Evolutionary conservation across 2,329 filamentous ascomycete genomes (phyloP).

Genomic region (Cladorrhinum sp.): DNA sequence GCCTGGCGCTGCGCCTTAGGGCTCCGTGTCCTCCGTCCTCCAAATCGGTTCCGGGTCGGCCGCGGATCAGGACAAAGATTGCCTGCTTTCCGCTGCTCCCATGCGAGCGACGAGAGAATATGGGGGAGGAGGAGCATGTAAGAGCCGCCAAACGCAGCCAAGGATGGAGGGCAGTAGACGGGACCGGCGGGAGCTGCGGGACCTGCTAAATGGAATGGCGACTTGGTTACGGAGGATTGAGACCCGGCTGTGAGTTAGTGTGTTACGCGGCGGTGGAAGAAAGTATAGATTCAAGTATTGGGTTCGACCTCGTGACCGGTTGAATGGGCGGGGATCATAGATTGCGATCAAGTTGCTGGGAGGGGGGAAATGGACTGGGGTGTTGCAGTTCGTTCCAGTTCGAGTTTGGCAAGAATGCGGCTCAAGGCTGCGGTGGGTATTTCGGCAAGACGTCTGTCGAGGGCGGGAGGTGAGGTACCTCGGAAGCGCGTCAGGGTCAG

Average conservation of each 20-base stretch:
- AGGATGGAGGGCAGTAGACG: constrained; percentile 15
- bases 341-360: constrained; percentile 22
- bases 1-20: background rate
- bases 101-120: constrained; percentile 15
- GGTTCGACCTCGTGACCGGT: constrained; percentile 24
- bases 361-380: constrained; percentile 16
- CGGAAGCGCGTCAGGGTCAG: constrained; percentile 6
- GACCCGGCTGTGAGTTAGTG: constrained; percentile 1
- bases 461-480: constrained; percentile 1
- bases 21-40: background rate
- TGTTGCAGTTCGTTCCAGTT: background rate
- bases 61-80: constrained; percentile 8
- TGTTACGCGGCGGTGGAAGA: constrained; percentile 15
- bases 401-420: constrained; percentile 23
- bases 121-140: constrained; percentile 22
- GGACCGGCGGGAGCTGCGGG: constrained; percentile 4
- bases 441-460: constrained; percentile 15
- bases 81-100: constrained; percentile 20
- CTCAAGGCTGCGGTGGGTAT: constrained; percentile 24
- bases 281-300: constrained; percentile 22
- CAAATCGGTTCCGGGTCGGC: constrained; percentile 4
- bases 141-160: constrained; percentile 27
- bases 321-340: constrained; percentile 27
- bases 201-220: constrained; percentile 13
- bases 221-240: background rate